Conservation (phyloP, 768 basidiomycete species). For the Brasilioporus rufonigricans region DNA sequence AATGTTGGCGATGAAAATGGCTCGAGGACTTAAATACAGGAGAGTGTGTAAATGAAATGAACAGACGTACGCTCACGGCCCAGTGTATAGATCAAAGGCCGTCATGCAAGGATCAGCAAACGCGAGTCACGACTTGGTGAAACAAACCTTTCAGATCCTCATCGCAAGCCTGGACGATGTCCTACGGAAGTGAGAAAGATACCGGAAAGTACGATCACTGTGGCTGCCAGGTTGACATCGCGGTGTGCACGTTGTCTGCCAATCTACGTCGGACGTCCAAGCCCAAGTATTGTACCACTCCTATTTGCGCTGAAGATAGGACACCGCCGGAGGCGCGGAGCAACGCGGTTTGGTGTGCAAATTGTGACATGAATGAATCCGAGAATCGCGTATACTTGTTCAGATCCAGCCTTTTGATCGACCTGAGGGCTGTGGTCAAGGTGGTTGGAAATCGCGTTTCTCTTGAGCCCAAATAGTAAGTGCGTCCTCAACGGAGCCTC, state of each 20-base stretch:
- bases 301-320: constrained; percentile 12
- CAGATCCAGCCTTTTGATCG: constrained; percentile 5
- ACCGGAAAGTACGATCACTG: constrained; percentile 2
- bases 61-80: constrained; percentile 8
- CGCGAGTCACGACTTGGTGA: constrained; percentile 2
- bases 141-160: constrained; percentile 16
- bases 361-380: constrained; percentile 16
- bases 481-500: constrained; percentile 23
- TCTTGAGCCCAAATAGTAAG: constrained; percentile 6
- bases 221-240: constrained; percentile 8
- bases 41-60: constrained; percentile 6
- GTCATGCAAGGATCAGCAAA: constrained; percentile 8
- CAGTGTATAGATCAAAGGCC: constrained; percentile 8
- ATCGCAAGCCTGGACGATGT: constrained; percentile 3
- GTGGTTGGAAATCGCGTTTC: constrained; percentile 15
- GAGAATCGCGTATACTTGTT: constrained; percentile 14
- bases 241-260: constrained; percentile 20
- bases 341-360: constrained; percentile 6
- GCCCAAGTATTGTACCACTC: constrained; percentile 6
- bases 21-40: constrained; percentile 21
- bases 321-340: constrained; percentile 10
- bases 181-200: neutral
- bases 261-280: constrained; percentile 19
- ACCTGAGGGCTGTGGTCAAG: neutral
- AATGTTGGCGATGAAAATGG: neutral